Evolutionary conservation across 129 eudicot species (phyloP).

Genomic region (Solidago caesia): DNA sequence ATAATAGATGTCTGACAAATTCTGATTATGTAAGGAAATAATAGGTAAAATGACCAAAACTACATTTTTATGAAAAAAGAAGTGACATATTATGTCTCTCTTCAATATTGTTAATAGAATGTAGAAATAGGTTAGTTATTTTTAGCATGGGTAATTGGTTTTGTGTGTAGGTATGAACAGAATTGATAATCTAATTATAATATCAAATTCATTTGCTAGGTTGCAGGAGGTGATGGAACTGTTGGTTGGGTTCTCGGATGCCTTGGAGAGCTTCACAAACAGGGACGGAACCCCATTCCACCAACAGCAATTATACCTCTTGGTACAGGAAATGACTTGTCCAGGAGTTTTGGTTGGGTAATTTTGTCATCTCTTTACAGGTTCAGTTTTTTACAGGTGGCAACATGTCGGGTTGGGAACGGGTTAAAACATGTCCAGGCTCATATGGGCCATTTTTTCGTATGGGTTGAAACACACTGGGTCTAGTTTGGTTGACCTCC

Average conservation of each 20-base stretch:
- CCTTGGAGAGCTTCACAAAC: conserved; percentile 77
- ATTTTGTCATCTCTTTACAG: conserved; percentile 20
- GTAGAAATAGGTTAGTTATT: no score
- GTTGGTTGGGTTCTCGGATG: conserved; percentile 99
- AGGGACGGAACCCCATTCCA: conserved; percentile 72
- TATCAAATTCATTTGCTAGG: conserved; percentile 44
- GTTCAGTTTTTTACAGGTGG: background rate
- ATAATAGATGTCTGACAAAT: no score
- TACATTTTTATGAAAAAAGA: no score
- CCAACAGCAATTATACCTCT: conserved; percentile 92
- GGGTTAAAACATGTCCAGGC: background rate
- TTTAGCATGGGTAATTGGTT: no score
- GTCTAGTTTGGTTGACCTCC: background rate
- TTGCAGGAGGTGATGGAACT: conserved; percentile 98
- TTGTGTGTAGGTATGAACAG: background rate
- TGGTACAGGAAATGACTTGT: conserved; percentile 95
- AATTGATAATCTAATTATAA: background rate
- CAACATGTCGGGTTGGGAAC: background rate
- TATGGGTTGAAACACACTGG: background rate
- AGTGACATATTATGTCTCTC: no score
- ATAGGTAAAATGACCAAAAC: no score
- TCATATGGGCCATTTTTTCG: background rate
- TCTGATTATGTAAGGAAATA: no score
- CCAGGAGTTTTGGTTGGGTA: conserved; percentile 99
- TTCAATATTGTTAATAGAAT: no score